Evolutionary conservation across 2,329 filamentous ascomycete genomes (phyloP).

Genomic region (Escovopsis sp.): DNA sequence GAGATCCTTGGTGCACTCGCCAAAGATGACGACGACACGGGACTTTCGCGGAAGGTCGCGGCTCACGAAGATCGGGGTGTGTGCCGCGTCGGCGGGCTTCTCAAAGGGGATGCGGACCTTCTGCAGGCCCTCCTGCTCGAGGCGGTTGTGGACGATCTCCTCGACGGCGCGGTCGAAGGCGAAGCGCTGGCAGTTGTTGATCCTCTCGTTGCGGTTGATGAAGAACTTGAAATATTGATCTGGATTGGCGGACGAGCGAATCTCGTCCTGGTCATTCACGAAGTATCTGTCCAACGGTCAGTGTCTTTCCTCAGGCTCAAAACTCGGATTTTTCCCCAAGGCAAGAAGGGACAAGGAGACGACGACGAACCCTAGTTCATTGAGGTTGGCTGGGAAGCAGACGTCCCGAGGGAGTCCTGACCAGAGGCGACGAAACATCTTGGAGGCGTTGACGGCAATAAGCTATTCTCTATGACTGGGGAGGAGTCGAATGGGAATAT

Average conservation of each 20-base stretch:
- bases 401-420: conserved; percentile 57
- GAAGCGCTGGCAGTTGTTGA: conserved; percentile 62
- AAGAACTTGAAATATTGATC: conserved; percentile 61
- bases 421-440: conserved; percentile 60
- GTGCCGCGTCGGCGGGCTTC: conserved; percentile 31
- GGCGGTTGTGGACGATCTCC: conserved; percentile 44
- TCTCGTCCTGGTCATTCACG: conserved; percentile 59
- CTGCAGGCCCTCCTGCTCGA: conserved; percentile 44
- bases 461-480: too few species aligned
- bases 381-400: conserved; percentile 48
- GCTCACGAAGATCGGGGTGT: conserved; percentile 51
- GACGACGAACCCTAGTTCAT: conserved; percentile 49
- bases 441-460: not conserved
- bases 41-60: conserved; percentile 37
- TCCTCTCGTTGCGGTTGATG: conserved; percentile 55
- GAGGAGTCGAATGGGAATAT: too few species aligned
- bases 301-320: not conserved
- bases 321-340: too few species aligned
- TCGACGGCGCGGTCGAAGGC: conserved; percentile 58
- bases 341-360: not conserved
- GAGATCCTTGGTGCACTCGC: conserved; percentile 56
- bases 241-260: conserved; percentile 54
- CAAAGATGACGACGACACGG: conserved; percentile 60
- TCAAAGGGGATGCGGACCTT: conserved; percentile 48
- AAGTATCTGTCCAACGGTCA: conserved; percentile 46